Conservation (phyloP, 108 stramenopile species). For the Schizochytrium sp. region DNA sequence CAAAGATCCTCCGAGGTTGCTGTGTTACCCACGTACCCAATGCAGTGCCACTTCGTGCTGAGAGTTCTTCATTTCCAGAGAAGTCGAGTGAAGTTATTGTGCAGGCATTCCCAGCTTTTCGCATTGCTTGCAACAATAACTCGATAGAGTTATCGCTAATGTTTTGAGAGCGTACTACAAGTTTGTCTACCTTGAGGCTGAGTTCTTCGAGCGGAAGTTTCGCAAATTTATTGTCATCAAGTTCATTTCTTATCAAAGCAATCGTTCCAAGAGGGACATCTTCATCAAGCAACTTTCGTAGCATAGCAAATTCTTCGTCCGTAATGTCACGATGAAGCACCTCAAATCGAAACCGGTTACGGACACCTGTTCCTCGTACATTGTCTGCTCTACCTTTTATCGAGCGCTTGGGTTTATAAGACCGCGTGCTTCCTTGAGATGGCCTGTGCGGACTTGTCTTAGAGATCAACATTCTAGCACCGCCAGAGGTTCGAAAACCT, state of each 20-base stretch:
- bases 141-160: neutral
- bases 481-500: too few relatives aligned
- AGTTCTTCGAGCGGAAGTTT: neutral
- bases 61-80: constrained; percentile 12
- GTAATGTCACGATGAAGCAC: neutral
- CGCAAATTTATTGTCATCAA: neutral
- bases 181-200: neutral
- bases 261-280: neutral
- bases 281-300: neutral
- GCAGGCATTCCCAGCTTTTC: constrained; percentile 1
- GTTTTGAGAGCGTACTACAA: neutral
- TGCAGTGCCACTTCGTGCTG: neutral
- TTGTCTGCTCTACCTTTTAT: too few relatives aligned
- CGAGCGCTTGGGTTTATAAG: too few relatives aligned
- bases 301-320: neutral
- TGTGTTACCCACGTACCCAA: constrained; percentile 11
- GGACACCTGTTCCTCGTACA: too few relatives aligned
- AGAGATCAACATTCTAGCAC: too few relatives aligned
- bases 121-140: neutral
- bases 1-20: neutral
- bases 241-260: neutral
- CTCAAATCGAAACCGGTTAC: neutral
- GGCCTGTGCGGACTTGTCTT: too few relatives aligned
- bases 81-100: neutral
- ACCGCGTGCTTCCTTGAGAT: too few relatives aligned